These are phyloP conservation scores for Tilletia setariae DNA, from an alignment of 1,284 basidiomycete genomes.

Conservation along the genomic window DNA sequence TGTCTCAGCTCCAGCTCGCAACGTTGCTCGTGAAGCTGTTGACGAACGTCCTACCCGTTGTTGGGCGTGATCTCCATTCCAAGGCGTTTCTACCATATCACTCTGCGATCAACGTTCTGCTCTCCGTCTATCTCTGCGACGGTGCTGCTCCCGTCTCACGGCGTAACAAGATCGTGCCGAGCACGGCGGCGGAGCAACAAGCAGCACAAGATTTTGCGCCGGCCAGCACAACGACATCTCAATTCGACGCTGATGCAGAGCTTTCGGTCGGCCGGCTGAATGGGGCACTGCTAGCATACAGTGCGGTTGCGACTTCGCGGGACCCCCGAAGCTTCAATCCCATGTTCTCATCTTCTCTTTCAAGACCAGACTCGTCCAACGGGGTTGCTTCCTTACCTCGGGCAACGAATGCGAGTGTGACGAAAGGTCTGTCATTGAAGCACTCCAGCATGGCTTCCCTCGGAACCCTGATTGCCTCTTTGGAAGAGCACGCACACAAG, in stretches of 20 bases:
- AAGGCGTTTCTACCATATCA: slow-evolving; percentile 64
- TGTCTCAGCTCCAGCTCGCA: slow-evolving; percentile 71
- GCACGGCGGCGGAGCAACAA: slow-evolving; percentile 66
- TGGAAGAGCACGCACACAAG: slow-evolving; percentile 63
- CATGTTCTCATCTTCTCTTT: slow-evolving; percentile 37
- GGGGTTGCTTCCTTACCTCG: slow-evolving; percentile 58
- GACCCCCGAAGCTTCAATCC: slow-evolving; percentile 8
- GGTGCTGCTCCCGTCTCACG: slow-evolving; percentile 57
- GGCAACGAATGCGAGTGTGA: slow-evolving; percentile 28
- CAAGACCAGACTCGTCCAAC: slow-evolving; percentile 24
- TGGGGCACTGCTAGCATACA: slow-evolving; percentile 39
- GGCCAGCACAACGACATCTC: slow-evolving; percentile 7
- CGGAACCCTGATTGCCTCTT: slow-evolving; percentile 69
- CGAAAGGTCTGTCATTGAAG: slow-evolving; percentile 21
- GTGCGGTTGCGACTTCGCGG: slow-evolving; percentile 31
- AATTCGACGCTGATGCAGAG: slow-evolving; percentile 36
- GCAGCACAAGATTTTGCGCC: slow-evolving; percentile 58
- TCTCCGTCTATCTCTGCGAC: slow-evolving; percentile 70
- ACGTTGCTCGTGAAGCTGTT: slow-evolving; percentile 72
- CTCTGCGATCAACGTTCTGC: slow-evolving; percentile 71
- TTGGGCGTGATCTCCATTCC: slow-evolving; percentile 72
- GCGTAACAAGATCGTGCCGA: slow-evolving; percentile 65
- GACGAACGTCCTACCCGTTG: slow-evolving; percentile 65
- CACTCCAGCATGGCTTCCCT: slow-evolving; percentile 64
- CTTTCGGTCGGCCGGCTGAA: slow-evolving; percentile 34